A percentile compares a stretch with the other conserved stretches of the same genome.
phyloP scores from a whole-genome alignment of 306 rosid species.

The Quercus robur region DNA sequence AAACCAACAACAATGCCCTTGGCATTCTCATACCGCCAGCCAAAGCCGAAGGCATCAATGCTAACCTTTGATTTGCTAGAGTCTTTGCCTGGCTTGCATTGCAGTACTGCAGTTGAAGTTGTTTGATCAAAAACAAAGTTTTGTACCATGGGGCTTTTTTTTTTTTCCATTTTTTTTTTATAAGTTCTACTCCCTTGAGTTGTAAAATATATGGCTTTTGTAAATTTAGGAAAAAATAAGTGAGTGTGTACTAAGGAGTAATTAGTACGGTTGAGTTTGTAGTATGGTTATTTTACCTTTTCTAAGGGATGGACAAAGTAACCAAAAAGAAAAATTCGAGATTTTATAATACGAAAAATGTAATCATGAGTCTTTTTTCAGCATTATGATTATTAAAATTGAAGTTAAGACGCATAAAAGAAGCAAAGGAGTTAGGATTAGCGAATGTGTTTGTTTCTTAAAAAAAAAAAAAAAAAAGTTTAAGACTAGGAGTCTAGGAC shows the following conservation, averaged over 20 bases:
- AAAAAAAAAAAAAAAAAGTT: no score
- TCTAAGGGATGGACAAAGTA: no score
- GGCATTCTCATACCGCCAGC: slow-evolving; percentile 16
- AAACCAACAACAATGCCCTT: slow-evolving; percentile 29
- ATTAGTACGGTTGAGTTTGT: not conserved
- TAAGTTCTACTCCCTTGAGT: not conserved
- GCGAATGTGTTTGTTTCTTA: no score
- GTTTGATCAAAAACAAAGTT: slow-evolving; percentile 27
- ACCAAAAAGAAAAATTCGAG: no score
- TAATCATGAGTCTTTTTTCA: no score
- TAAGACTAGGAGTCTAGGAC: no score
- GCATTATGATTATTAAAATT: no score
- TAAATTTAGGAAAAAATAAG: not conserved
- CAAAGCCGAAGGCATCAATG: slow-evolving; percentile 64
- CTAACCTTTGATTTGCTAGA: slow-evolving; percentile 65
- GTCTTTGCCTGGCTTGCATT: slow-evolving; percentile 29
- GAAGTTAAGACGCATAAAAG: no score
- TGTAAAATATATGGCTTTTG: not conserved
- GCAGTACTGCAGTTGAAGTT: slow-evolving; percentile 44
- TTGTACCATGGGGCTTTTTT: not conserved
- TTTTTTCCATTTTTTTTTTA: no score
- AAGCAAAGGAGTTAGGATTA: no score
- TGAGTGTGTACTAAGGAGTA: not conserved
- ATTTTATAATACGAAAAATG: no score
- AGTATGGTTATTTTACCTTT: no score